These are phyloP conservation scores for Vairimorpha apis DNA, from an alignment of 371 early-diverging fungal genomes.

Conservation along the genomic window DNA sequence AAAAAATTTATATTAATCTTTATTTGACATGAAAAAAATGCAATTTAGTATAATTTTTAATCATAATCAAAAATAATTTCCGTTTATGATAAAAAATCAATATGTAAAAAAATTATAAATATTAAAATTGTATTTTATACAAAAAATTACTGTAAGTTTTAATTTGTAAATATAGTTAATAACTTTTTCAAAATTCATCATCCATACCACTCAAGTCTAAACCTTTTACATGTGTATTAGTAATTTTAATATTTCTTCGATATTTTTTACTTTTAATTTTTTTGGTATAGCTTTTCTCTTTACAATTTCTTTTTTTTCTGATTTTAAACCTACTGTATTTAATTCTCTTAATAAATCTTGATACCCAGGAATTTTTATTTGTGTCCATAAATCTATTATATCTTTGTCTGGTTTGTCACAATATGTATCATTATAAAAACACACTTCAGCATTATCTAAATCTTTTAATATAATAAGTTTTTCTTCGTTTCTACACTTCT, in stretches of 20 bases:
- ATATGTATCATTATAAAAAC: slow-evolving; percentile 58
- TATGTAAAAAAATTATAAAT: too few species aligned
- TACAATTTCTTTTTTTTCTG: slow-evolving; percentile 36
- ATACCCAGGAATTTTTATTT: slow-evolving; percentile 57
- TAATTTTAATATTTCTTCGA: slow-evolving; percentile 63
- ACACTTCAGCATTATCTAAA: slow-evolving; percentile 57
- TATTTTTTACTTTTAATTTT: slow-evolving; percentile 53
- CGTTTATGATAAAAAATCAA: too few species aligned
- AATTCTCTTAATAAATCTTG: slow-evolving; percentile 59
- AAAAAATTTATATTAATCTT: too few species aligned
- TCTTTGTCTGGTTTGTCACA: slow-evolving; percentile 29
- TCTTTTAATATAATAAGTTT: slow-evolving; percentile 61
- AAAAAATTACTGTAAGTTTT: too few species aligned
- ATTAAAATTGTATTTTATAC: too few species aligned
- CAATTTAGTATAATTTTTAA: too few species aligned
- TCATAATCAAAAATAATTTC: too few species aligned
- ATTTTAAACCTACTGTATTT: slow-evolving; percentile 55
- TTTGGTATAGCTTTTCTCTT: slow-evolving; percentile 46
- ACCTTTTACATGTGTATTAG: slow-evolving; percentile 64
- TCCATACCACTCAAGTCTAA: slow-evolving; percentile 48
- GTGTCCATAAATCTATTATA: slow-evolving; percentile 53
- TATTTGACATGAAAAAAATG: too few species aligned
- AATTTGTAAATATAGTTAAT: too few species aligned
- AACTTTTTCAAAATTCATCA: slow-evolving; percentile 23
- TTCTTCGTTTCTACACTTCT: slow-evolving; percentile 40